phyloP scores from a whole-genome alignment of 768 basidiomycete species.

The Suillus discolor region DNA sequence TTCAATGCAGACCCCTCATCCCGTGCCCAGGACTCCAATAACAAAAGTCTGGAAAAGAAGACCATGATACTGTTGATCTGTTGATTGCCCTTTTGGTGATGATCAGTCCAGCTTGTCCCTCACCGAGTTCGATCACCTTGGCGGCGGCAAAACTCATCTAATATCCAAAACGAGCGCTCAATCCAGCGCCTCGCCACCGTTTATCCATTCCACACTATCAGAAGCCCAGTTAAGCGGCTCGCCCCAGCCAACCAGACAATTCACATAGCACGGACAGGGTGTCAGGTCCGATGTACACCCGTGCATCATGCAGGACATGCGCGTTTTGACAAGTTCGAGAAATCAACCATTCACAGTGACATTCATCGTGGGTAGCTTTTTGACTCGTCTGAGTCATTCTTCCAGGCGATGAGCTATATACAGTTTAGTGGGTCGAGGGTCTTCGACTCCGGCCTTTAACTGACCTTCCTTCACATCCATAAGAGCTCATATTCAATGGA shows the following conservation, averaged over 20 bases:
- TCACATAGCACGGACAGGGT: slow-evolving; percentile 10
- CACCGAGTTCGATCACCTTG: slow-evolving; percentile 56
- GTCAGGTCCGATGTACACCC: slow-evolving; percentile 25
- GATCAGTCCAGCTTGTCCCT: slow-evolving; percentile 32
- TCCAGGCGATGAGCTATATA: slow-evolving; percentile 34
- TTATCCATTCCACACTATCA: slow-evolving; percentile 14
- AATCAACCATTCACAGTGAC: slow-evolving; percentile 19
- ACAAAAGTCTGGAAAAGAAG: slow-evolving; percentile 44
- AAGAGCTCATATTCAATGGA: too few relatives aligned
- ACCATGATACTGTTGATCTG: slow-evolving; percentile 35
- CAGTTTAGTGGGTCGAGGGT: slow-evolving; percentile 27
- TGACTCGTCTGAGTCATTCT: slow-evolving; percentile 32
- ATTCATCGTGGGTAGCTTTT: slow-evolving; percentile 22
- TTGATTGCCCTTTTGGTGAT: slow-evolving; percentile 32
- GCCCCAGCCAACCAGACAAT: slow-evolving; percentile 1
- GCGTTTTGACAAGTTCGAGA: slow-evolving; percentile 39
- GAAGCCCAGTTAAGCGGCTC: slow-evolving; percentile 19
- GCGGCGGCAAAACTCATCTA: slow-evolving; percentile 52
- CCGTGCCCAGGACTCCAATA: slow-evolving; percentile 39
- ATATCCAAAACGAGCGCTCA: slow-evolving; percentile 26
- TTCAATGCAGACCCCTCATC: slow-evolving; percentile 3
- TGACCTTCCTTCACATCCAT: too few relatives aligned
- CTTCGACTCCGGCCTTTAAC: too few relatives aligned
- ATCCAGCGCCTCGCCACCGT: slow-evolving; percentile 13
- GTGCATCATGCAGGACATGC: slow-evolving; percentile 55